These are phyloP conservation scores for Penicillium thymicola DNA, from an alignment of 2,329 filamentous ascomycete genomes.

Conservation along the genomic window DNA sequence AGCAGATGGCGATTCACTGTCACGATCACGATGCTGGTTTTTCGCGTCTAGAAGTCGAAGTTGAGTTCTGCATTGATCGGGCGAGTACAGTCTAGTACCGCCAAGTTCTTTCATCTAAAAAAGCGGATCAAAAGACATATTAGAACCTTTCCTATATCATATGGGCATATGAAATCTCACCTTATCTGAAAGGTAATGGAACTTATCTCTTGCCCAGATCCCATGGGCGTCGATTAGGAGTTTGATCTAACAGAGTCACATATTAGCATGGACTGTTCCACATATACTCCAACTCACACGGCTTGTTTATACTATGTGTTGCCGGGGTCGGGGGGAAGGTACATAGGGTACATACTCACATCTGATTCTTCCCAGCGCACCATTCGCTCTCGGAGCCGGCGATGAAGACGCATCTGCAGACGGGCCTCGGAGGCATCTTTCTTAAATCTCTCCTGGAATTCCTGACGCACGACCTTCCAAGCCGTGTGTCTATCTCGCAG, in stretches of 20 bases:
- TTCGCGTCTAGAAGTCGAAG: constrained; percentile 27
- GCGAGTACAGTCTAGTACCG: constrained; percentile 31
- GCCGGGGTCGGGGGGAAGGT: neutral
- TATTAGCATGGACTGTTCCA: constrained; percentile 1
- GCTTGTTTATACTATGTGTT: neutral
- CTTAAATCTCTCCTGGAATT: constrained; percentile 36
- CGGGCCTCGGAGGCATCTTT: constrained; percentile 40
- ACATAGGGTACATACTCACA: constrained; percentile 41
- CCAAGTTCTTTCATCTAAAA: constrained; percentile 36
- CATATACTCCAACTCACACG: neutral
- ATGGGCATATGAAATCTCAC: constrained; percentile 19
- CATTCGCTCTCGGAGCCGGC: constrained; percentile 35
- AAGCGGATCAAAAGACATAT: neutral
- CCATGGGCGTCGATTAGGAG: constrained; percentile 37
- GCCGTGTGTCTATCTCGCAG: constrained; percentile 37
- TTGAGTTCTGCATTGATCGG: constrained; percentile 38
- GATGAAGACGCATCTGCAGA: constrained; percentile 43
- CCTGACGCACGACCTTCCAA: constrained; percentile 40
- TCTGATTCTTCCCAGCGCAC: constrained; percentile 42
- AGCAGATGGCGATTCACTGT: constrained; percentile 16
- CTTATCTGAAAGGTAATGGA: constrained; percentile 39
- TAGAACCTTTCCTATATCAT: neutral
- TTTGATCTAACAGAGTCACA: constrained; percentile 25
- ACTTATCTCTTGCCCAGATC: constrained; percentile 40
- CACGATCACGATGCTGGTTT: constrained; percentile 14